phyloP scores from a whole-genome alignment of 768 basidiomycete genomes.

The Pleurotus djamor region DNA sequence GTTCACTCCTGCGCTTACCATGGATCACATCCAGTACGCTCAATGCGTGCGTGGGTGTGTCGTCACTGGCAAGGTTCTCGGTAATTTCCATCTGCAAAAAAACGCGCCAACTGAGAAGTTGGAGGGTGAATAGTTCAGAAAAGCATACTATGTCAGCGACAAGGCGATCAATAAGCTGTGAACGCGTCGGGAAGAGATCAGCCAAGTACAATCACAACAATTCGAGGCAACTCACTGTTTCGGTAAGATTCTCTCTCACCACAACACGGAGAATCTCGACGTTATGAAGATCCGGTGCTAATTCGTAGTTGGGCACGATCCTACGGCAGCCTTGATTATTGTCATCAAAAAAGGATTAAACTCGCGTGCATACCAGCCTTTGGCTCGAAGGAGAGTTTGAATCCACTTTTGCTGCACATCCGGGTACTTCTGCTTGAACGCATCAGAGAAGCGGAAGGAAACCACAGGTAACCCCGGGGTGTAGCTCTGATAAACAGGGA shows the following conservation, averaged over 20 bases:
- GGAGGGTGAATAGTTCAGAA: not conserved
- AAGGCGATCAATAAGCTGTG: constrained; percentile 60
- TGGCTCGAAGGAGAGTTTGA: constrained; percentile 43
- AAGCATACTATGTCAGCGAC: constrained; percentile 63
- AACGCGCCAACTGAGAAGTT: not conserved
- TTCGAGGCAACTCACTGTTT: constrained; percentile 29
- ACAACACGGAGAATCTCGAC: constrained; percentile 66
- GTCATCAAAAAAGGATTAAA: no score
- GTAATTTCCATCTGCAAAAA: constrained; percentile 57
- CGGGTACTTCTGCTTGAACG: constrained; percentile 52
- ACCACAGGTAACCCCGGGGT: constrained; percentile 64
- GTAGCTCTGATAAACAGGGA: constrained; percentile 36
- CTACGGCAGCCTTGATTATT: constrained; percentile 17
- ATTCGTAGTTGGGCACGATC: constrained; percentile 51
- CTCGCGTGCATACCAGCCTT: constrained; percentile 50
- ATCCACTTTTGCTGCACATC: constrained; percentile 61
- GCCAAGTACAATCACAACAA: no score
- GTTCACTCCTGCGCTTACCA: constrained; percentile 28
- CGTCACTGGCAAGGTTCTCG: constrained; percentile 46
- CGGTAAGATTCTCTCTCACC: constrained; percentile 57
- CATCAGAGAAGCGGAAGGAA: constrained; percentile 60
- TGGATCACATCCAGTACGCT: constrained; percentile 31
- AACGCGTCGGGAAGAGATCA: no score
- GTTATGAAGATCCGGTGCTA: constrained; percentile 51
- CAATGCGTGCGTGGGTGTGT: constrained; percentile 52